phyloP scores from a whole-genome alignment of 2,329 filamentous ascomycete species.

The Colletotrichum aenigma region DNA sequence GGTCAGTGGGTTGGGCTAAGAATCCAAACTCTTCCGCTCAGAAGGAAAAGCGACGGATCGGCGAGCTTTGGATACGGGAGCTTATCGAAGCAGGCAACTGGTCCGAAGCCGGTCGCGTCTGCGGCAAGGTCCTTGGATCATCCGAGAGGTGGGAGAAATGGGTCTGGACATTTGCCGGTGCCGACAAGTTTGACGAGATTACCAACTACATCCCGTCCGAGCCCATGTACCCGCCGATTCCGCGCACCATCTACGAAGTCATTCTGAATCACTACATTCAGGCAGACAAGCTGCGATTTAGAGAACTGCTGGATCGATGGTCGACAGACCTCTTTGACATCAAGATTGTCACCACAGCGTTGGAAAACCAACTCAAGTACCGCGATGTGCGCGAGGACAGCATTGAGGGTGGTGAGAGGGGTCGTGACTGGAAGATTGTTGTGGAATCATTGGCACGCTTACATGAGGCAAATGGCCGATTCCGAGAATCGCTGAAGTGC shows the following conservation, averaged over 20 bases:
- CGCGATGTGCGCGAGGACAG: conserved; percentile 78
- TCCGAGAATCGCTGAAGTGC: conserved; percentile 83
- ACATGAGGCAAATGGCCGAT: conserved; percentile 80
- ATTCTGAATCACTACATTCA: conserved; percentile 89
- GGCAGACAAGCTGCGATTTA: conserved; percentile 75
- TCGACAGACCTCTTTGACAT: conserved; percentile 83
- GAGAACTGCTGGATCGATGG: conserved; percentile 83
- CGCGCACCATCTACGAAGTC: conserved; percentile 84
- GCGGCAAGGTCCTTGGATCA: conserved; percentile 81
- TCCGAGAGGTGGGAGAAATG: conserved; percentile 91
- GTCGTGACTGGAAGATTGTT: conserved; percentile 88
- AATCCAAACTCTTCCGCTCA: conserved; percentile 52
- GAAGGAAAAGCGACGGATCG: conserved; percentile 88
- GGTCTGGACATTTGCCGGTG: conserved; percentile 90
- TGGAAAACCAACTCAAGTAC: conserved; percentile 82
- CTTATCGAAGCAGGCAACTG: conserved; percentile 78
- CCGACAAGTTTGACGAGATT: conserved; percentile 88
- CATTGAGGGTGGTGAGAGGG: conserved; percentile 73
- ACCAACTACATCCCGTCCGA: conserved; percentile 80
- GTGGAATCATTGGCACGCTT: conserved; percentile 85
- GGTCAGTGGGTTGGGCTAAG: conserved; percentile 51
- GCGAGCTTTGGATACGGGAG: conserved; percentile 92
- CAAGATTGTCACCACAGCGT: conserved; percentile 73
- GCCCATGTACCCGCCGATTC: conserved; percentile 78
- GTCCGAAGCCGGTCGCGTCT: conserved; percentile 77